Evolutionary conservation across 805 yeast genomes (phyloP).

Genomic region (Wickerhamomyces canadensis): DNA sequence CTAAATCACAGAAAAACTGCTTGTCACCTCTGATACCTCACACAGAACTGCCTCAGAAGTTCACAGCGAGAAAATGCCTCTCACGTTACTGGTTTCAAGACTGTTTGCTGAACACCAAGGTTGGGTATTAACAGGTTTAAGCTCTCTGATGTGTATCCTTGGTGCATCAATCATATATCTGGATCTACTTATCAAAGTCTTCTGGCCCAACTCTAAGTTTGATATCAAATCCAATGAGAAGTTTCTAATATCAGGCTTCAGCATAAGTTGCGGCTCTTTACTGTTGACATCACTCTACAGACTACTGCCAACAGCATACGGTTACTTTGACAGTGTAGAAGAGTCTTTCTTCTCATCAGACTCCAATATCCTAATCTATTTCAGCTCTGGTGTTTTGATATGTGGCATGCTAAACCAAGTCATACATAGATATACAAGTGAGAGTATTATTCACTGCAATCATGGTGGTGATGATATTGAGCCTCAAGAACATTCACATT

Average conservation of each 20-base stretch:
- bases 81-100: not conserved
- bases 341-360: constrained; percentile 25
- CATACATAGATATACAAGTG: constrained; percentile 72
- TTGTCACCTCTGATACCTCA: too few species aligned
- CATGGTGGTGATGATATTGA: constrained; percentile 42
- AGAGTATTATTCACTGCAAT: constrained; percentile 80
- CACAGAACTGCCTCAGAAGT: too few species aligned
- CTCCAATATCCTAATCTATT: constrained; percentile 37
- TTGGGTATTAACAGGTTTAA: constrained; percentile 58
- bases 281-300: constrained; percentile 71
- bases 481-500: constrained; percentile 11
- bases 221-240: constrained; percentile 51
- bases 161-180: constrained; percentile 66
- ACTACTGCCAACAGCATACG: constrained; percentile 63
- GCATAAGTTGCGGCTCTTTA: constrained; percentile 79
- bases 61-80: not conserved
- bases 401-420: constrained; percentile 58
- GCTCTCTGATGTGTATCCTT: constrained; percentile 63
- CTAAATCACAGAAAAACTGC: too few species aligned
- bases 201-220: constrained; percentile 43
- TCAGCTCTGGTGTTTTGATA: constrained; percentile 52
- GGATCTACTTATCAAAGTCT: constrained; percentile 46
- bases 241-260: constrained; percentile 68
- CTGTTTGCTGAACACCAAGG: constrained; percentile 33
- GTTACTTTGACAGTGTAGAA: constrained; percentile 34